Evolutionary conservation across 306 rosid genomes (phyloP).

Genomic region (Clitoria ternatea): DNA sequence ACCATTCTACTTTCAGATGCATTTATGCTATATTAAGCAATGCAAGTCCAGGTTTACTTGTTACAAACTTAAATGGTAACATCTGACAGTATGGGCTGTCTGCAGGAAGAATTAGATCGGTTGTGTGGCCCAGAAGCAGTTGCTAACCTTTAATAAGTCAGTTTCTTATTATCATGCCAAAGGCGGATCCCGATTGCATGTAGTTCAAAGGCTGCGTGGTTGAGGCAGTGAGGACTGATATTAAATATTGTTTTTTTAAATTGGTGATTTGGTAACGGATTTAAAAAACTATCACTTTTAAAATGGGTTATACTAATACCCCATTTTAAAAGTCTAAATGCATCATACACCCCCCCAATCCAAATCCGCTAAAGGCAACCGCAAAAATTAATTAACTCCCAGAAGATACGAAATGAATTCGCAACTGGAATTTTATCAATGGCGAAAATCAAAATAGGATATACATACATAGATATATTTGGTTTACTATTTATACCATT

Average conservation of each 20-base stretch:
- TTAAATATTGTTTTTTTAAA: too few relatives aligned
- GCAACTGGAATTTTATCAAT: conserved; percentile 30
- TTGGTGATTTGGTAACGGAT: too few relatives aligned
- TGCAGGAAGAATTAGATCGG: conserved; percentile 75
- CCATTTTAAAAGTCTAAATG: too few relatives aligned
- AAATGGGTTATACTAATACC: too few relatives aligned
- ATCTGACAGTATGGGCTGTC: neutral
- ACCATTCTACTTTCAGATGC: neutral
- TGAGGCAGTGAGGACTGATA: too few relatives aligned
- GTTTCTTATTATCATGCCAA: conserved; percentile 11
- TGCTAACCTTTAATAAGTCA: conserved; percentile 47
- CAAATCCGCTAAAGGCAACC: too few relatives aligned
- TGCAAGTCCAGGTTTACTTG: neutral
- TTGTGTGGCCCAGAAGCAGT: conserved; percentile 72
- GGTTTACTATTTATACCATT: conserved; percentile 36
- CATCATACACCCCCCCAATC: too few relatives aligned
- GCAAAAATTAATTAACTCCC: conserved; percentile 6
- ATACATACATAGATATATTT: conserved; percentile 18
- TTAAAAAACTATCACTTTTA: too few relatives aligned
- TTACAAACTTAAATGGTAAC: neutral
- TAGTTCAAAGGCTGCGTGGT: too few relatives aligned
- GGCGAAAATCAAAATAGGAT: conserved; percentile 31
- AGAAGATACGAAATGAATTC: conserved; percentile 6
- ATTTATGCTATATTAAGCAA: neutral
- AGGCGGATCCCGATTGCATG: too few relatives aligned